phyloP scores from a whole-genome alignment of 2,329 filamentous ascomycete species.

The Fusarium subglutinans region DNA sequence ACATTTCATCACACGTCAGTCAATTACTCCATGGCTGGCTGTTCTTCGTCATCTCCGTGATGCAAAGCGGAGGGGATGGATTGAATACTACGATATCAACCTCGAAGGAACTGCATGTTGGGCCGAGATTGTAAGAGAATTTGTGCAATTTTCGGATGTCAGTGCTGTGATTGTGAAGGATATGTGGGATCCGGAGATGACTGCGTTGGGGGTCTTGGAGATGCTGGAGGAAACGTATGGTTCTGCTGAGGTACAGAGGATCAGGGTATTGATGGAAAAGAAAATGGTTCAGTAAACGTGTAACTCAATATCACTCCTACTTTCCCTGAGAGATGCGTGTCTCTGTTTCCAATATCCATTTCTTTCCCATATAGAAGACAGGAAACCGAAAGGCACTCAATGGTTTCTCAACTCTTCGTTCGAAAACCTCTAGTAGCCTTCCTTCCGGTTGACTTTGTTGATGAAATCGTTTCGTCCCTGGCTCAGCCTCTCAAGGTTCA shows the following conservation, averaged over 20 bases:
- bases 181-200: slow-evolving; percentile 9
- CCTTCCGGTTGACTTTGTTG: slow-evolving; percentile 52
- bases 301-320: not conserved
- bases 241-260: not conserved
- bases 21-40: not conserved
- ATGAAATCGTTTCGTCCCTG: slow-evolving; percentile 50
- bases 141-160: not conserved
- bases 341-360: not conserved
- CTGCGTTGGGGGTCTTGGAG: not conserved
- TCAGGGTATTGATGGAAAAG: not conserved
- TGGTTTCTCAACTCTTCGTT: not conserved
- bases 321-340: not conserved
- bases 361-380: not conserved
- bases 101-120: slow-evolving; percentile 3
- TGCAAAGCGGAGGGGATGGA: slow-evolving; percentile 6
- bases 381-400: not conserved
- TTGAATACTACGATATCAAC: slow-evolving; percentile 3
- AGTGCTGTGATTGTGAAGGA: not conserved
- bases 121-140: not conserved
- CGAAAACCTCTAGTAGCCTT: slow-evolving; percentile 42
- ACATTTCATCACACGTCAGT: not conserved
- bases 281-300: not conserved
- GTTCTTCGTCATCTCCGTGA: slow-evolving; percentile 12
- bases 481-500: slow-evolving; percentile 52
- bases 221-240: slow-evolving; percentile 5